These are phyloP conservation scores for Suillus lakei DNA, from an alignment of 768 basidiomycete species.

Conservation along the genomic window DNA sequence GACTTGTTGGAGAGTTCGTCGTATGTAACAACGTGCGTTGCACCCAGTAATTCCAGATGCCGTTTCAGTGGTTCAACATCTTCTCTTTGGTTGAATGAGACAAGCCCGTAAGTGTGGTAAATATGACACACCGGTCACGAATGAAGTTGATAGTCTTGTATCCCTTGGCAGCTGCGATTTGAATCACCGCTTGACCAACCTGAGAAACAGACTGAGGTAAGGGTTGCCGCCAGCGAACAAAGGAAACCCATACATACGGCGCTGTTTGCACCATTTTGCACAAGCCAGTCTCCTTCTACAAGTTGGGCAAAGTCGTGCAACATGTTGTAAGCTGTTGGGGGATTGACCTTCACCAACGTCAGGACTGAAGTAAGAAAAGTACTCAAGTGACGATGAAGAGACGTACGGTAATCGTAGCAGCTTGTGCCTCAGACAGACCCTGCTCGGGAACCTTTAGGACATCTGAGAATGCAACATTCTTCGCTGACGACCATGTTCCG, in stretches of 20 bases:
- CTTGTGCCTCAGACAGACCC: constrained; percentile 60
- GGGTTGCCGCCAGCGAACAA: neutral
- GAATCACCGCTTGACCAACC: constrained; percentile 88
- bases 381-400: neutral
- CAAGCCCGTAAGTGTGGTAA: constrained; percentile 6
- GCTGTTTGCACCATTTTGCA: constrained; percentile 89
- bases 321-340: constrained; percentile 85
- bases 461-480: constrained; percentile 57
- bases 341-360: constrained; percentile 63
- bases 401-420: constrained; percentile 76
- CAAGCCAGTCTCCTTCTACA: constrained; percentile 73
- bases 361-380: neutral
- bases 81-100: constrained; percentile 42
- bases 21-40: constrained; percentile 78
- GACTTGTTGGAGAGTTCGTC: constrained; percentile 68
- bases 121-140: constrained; percentile 58
- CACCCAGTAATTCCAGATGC: constrained; percentile 65
- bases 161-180: constrained; percentile 75
- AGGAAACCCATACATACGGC: constrained; percentile 62
- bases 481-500: constrained; percentile 76
- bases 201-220: constrained; percentile 29
- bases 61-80: constrained; percentile 53
- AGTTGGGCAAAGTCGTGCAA: constrained; percentile 70
- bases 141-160: constrained; percentile 84
- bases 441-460: constrained; percentile 62